Evolutionary conservation across 2,329 filamentous ascomycete genomes (phyloP).

Genomic region (Thelonectria discophora): DNA sequence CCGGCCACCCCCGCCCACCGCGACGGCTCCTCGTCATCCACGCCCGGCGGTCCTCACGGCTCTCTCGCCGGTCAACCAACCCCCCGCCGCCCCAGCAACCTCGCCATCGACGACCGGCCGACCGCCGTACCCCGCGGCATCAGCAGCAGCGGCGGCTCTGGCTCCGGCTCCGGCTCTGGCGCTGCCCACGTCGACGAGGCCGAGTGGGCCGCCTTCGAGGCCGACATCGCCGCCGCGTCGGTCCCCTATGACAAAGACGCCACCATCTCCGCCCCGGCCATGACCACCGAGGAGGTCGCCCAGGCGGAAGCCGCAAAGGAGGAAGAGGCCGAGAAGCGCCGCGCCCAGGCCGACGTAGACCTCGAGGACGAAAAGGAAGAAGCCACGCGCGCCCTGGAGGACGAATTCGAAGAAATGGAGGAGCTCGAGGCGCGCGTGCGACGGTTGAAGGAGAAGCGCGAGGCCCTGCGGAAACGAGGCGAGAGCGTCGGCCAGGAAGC

Average conservation of each 20-base stretch:
- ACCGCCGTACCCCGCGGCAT: too few species aligned
- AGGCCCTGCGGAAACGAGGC: slow-evolving; percentile 64
- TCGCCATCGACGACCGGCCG: slow-evolving; percentile 33
- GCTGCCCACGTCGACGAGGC: slow-evolving; percentile 67
- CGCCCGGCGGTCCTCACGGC: slow-evolving; percentile 43
- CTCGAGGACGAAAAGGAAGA: slow-evolving; percentile 78
- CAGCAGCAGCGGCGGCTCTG: slow-evolving; percentile 3
- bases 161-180: slow-evolving; percentile 23
- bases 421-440: slow-evolving; percentile 76
- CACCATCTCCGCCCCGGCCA: slow-evolving; percentile 73
- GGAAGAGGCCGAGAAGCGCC: slow-evolving; percentile 61
- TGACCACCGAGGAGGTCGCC: slow-evolving; percentile 70
- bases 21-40: slow-evolving; percentile 54
- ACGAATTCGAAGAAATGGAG: slow-evolving; percentile 86
- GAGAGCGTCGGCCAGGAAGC: slow-evolving; percentile 43
- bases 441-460: slow-evolving; percentile 74
- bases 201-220: slow-evolving; percentile 89
- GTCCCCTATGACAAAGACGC: slow-evolving; percentile 56
- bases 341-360: slow-evolving; percentile 63
- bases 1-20: slow-evolving; percentile 66
- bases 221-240: slow-evolving; percentile 71
- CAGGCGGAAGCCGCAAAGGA: slow-evolving; percentile 60
- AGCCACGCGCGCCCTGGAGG: slow-evolving; percentile 74
- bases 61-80: slow-evolving; percentile 29
- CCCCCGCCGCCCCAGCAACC: slow-evolving; percentile 40